Evolutionary conservation across 139 green algal species (phyloP).

Genomic region (Chlamydomonas incerta): DNA sequence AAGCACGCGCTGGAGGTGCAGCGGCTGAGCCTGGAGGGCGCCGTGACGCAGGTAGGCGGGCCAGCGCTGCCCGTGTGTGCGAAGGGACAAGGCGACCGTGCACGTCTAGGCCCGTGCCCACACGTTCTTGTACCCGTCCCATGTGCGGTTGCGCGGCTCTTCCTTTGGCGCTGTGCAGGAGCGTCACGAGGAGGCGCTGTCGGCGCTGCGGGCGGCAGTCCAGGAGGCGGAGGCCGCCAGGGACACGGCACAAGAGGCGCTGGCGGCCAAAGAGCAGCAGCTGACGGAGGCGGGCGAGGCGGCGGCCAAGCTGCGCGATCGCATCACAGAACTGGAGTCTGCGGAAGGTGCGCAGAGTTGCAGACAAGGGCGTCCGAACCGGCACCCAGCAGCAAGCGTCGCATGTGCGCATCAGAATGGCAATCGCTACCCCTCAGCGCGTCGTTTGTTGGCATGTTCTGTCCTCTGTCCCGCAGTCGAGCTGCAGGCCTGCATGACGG

Average conservation of each 20-base stretch:
- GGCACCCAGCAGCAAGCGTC: too few relatives aligned
- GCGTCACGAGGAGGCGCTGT: constrained; percentile 41
- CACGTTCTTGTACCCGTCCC: too few relatives aligned
- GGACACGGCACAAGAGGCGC: constrained; percentile 4
- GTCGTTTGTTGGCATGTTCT: too few relatives aligned
- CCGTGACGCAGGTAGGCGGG: constrained; percentile 45
- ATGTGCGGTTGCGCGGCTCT: too few relatives aligned
- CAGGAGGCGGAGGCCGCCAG: constrained; percentile 37
- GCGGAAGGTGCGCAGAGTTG: constrained; percentile 59
- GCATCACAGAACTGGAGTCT: constrained; percentile 47
- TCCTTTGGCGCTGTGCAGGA: too few relatives aligned
- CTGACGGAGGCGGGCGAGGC: constrained; percentile 35
- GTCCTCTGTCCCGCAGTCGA: constrained; percentile 65
- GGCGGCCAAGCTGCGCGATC: constrained; percentile 22
- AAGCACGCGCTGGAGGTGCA: constrained; percentile 49
- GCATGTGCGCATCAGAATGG: too few relatives aligned
- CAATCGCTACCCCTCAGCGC: too few relatives aligned
- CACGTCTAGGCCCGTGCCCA: too few relatives aligned
- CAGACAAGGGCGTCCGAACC: too few relatives aligned
- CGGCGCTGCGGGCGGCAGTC: constrained; percentile 12
- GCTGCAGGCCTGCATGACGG: constrained; percentile 71
- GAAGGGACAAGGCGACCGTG: neutral
- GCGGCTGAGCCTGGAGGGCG: constrained; percentile 47
- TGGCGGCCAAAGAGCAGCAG: neutral
- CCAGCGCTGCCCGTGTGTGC: neutral